Percentiles rank a stretch among this genome's conserved stretches.
Conservation (phyloP, 2,329 filamentous ascomycete species). For the Venturia oleaginea region DNA sequence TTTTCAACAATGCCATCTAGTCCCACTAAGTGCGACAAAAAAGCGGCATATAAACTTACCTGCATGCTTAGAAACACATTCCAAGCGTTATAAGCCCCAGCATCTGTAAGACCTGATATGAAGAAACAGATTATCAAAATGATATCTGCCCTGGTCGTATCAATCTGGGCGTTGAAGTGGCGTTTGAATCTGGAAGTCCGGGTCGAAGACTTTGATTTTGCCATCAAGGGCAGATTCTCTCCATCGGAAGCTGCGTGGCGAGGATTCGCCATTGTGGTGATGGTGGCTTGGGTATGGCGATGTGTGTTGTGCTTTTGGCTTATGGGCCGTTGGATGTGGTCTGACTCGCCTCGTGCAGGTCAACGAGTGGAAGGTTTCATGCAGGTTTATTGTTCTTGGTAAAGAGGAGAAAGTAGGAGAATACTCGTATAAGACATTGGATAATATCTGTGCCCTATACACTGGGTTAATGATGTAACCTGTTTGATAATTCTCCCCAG, state of each 20-base stretch:
- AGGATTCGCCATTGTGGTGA: not conserved
- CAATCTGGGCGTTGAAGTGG: slow-evolving; percentile 42
- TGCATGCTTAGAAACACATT: slow-evolving; percentile 79
- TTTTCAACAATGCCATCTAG: not conserved
- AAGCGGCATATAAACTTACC: slow-evolving; percentile 27
- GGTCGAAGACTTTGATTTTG: not conserved
- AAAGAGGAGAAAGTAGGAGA: not conserved
- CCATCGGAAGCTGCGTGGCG: not conserved
- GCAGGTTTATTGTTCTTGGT: not conserved
- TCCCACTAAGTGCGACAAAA: not conserved
- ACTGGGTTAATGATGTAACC: not conserved
- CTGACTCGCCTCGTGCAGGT: not conserved
- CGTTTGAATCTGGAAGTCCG: not conserved
- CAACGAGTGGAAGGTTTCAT: not conserved
- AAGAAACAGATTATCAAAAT: slow-evolving; percentile 64
- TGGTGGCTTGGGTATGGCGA: not conserved
- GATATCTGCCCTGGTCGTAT: slow-evolving; percentile 55
- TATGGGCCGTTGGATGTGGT: not conserved
- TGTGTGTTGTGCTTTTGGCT: not conserved
- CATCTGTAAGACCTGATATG: slow-evolving; percentile 70
- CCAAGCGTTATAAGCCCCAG: slow-evolving; percentile 67
- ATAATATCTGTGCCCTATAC: not conserved
- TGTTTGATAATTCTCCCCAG: not conserved
- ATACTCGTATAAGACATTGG: not conserved
- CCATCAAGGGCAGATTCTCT: not conserved